Evolutionary conservation across 202 grass and related monocot genomes (phyloP), one percentile per base, ranked within the genome.

Genomic region (Musa balbisiana): DNA sequence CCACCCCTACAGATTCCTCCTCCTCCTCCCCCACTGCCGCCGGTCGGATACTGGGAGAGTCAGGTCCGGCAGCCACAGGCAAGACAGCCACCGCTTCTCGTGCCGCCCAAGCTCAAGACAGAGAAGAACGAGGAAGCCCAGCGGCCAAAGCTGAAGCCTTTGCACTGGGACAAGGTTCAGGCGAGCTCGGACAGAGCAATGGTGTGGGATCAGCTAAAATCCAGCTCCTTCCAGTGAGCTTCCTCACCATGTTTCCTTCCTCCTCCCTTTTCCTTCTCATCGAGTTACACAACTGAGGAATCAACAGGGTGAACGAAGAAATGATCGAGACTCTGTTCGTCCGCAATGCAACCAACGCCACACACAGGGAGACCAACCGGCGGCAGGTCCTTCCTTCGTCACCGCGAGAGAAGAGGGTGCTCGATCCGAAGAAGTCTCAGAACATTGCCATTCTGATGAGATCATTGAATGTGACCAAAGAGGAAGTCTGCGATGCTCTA

Each of bases 381-480:
- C 78, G 73, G 0, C 72, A 82, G 49, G 87, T 92, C 22, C 78
- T 74, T 52, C 78, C 84, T 23, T 66, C 49, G 29, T 71, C 53
- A 62, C 73, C 63, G 19, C 88, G 88, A 79, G 91, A 92, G 75
- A 90, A 82, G 83, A 87, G 90, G 71, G 91, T 92, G 62, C 91
- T 99, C 2, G 89, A 94, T 81, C 91, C 89, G 0, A 99, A 94
- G 76, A 99, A 90, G 71, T 92, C 91, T 0, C 95, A 99, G 77
- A 99, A 99, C 87, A 94, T 99, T 6, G 89, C 95, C 5, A 99
- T 99, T 76, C 89, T 94, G 77, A 87, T 99, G 11, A 88, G 81
- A 76, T 89, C 95, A 55, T 84, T 99, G 1, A 77, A 92, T 60
- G 87, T 74, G 0, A 92, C 89, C 0, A 99, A 94, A 80, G 91